Conservation (phyloP, 2,329 filamentous ascomycete genomes). For the Pseudocercospora eumusae region DNA sequence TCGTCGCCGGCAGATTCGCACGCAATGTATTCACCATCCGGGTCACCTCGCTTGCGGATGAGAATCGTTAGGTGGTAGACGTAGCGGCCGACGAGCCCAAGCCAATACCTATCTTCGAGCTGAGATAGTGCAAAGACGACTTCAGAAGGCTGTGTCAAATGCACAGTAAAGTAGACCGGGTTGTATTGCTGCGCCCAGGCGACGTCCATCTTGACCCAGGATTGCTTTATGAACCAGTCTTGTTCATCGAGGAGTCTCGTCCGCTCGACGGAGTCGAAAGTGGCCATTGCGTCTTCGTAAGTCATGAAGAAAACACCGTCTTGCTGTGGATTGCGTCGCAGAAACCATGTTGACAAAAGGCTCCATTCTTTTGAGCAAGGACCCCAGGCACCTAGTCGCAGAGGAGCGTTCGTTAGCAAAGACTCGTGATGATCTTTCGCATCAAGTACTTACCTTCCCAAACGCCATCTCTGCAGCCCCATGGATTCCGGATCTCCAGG, state of each 20-base stretch:
- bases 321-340: conserved; percentile 67
- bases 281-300: conserved; percentile 57
- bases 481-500: conserved; percentile 62
- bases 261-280: conserved; percentile 38
- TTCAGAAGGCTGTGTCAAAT: conserved; percentile 3
- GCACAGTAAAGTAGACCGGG: conserved; percentile 3
- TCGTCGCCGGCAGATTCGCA: background rate
- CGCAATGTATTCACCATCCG: background rate
- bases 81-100: conserved; percentile 5
- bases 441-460: conserved; percentile 64
- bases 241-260: background rate
- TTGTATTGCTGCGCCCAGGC: conserved; percentile 7
- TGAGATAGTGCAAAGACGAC: conserved; percentile 11
- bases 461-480: conserved; percentile 65
- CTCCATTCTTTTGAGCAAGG: conserved; percentile 83
- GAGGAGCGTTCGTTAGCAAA: background rate
- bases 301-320: conserved; percentile 57
- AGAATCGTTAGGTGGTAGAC: conserved; percentile 1
- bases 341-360: conserved; percentile 59
- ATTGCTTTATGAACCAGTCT: conserved; percentile 5
- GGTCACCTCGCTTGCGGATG: background rate
- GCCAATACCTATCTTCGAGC: conserved; percentile 8
- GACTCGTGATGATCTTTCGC: background rate
- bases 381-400: conserved; percentile 50
- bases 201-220: conserved; percentile 7